Evolutionary conservation across 495 filamentous ascomycete genomes (phyloP), one percentile per base, ranked within the genome.

Genomic region (Trichoderma erinaceum): DNA sequence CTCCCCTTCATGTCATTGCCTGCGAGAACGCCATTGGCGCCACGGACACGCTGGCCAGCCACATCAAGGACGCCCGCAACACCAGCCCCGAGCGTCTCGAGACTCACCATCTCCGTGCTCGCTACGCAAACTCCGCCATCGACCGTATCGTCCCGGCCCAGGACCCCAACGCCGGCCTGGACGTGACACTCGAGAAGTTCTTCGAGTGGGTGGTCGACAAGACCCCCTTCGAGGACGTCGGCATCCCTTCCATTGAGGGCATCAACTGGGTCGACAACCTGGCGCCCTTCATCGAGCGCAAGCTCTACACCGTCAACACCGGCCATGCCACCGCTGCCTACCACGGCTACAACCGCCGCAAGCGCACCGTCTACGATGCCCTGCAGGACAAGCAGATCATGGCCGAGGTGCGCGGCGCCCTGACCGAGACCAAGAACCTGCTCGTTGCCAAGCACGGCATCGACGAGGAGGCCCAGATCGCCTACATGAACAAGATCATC

Each of bases 261-360:
- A 88, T 99, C 75, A 88, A 94, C 76, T 96, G 90, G 87, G 96
- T 97, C 61, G 88, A 91, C 71, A 86, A 97, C 82, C 85, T 99
- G 29, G 83, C 87, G 74, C 95, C 95, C 66, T 99, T 92, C 83
- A 97, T 98, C 74, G 93, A 99, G 86, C 93, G 95, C 79, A 99
- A 99, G 83, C 88, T 99, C 69, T 99, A 92, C 84, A 99, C 95
- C 21, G 95, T 99, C 84, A 99, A 99, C 86, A 98, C 95, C 29
- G 89, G 92, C 63, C 95, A 99, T 75, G 95, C 96, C 63, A 93
- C 93, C n/a, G 92, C 94, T 29, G 95, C 95, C 66, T 99, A 98
- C 85, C 93, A 92, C 78, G 95, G 95, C 56, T 87, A 95, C 82
- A 80, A 90, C 75, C 85, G 86, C 44, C 86, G 89, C 67, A 96